Base-by-base conservation (phyloP, 768 basidiomycete species). In the Hemileccinum rubropunctum region DNA sequence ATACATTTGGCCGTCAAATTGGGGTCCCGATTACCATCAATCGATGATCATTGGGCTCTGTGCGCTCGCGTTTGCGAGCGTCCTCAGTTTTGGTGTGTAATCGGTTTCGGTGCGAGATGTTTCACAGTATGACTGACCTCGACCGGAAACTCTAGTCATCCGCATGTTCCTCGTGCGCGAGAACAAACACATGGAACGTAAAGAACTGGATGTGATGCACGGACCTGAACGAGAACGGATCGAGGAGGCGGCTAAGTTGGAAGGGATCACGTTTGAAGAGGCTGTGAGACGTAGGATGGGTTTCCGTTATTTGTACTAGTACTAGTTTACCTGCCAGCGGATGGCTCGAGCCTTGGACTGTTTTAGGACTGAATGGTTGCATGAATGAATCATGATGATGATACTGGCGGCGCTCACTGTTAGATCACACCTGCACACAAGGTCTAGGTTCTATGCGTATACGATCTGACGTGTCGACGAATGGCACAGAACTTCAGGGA, bases 21-120 rank as follows among this genome's bases (percentile, higher is more conserved):
- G 83, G 83, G 72, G 79, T 3, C 84, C 82, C 0, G 57, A 74
- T 49, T 86, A 85, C 52, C 82, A 82, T 47, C 80, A 71, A 44
- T 82, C 81, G 2, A 82, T 85, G 82, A 72, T 71, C 34, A 82
- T 85, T 45, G 72, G 69, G 1, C 57, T 74, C 6, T 65, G 61
- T 15, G 62, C 69, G 1, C 60, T 76, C n/a, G 58, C 45, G 4
- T 51, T 73, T 11, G 62, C 68, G 23, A 62, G 63, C 8, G 44
- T 62, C 0, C 68, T 78, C 14, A 58, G 71, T n/a, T 52, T 74
- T 20, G 62, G 76, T 78, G 49, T 27, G 51, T 58, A 27, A 10
- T n/a, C 6, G 20, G 9, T 18, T 12, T 30, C 15, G 9, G 9
- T 30, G 7, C 28, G 11, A 30, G 28, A 30, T 30, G 28, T 12